Conservation (phyloP, 768 basidiomycete species). For the Coprinellus aureogranulatus region DNA sequence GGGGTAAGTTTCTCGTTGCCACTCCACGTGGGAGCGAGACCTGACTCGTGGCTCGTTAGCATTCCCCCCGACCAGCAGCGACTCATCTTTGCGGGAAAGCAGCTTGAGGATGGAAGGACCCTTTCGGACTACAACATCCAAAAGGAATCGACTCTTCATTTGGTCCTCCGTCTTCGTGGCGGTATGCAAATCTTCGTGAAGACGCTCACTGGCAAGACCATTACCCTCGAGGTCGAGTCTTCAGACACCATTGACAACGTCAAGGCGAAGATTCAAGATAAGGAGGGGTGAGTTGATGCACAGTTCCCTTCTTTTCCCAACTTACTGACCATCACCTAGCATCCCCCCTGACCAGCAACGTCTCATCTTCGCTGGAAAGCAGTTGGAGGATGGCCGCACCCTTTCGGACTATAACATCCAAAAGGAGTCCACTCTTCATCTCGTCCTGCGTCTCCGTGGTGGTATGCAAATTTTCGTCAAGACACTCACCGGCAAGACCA, state of each 20-base stretch:
- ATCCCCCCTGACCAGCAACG: slow-evolving; percentile 88
- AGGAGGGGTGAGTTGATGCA: slow-evolving; percentile 54
- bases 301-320: not conserved
- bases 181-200: slow-evolving; percentile 87
- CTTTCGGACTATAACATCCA: slow-evolving; percentile 90
- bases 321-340: slow-evolving; percentile 11
- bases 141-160: slow-evolving; percentile 92
- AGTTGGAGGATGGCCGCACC: slow-evolving; percentile 90
- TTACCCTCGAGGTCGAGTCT: slow-evolving; percentile 83
- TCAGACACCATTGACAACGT: slow-evolving; percentile 77
- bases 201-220: slow-evolving; percentile 86
- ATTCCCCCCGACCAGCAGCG: slow-evolving; percentile 81
- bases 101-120: slow-evolving; percentile 81
- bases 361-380: slow-evolving; percentile 90
- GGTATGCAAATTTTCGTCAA: slow-evolving; percentile 93
- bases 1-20: slow-evolving; percentile 43
- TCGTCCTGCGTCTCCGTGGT: slow-evolving; percentile 82
- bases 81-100: slow-evolving; percentile 80
- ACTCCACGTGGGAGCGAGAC: slow-evolving; percentile 6
- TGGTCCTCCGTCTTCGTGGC: slow-evolving; percentile 86
- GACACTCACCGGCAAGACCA: slow-evolving; percentile 87
- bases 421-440: slow-evolving; percentile 81
- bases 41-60: slow-evolving; percentile 24
- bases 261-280: slow-evolving; percentile 86
- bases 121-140: slow-evolving; percentile 91